Base-by-base conservation (phyloP, 495 filamentous ascomycete genomes). In the Podospora didyma region DNA sequence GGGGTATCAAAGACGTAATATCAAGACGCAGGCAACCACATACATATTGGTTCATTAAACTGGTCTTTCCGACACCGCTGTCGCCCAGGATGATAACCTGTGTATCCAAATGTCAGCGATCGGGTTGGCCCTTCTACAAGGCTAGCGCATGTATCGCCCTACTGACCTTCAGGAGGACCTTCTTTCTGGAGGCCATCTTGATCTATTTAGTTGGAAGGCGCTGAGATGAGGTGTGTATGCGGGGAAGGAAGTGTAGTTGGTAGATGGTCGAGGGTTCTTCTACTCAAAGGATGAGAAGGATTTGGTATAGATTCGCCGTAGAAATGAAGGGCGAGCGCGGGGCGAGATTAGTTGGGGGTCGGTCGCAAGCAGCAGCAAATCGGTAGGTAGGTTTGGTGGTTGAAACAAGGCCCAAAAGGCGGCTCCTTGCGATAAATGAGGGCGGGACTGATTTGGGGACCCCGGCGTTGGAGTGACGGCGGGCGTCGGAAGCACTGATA, bases 1-100 rank as follows among this genome's bases (percentile, higher is more conserved):
- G 26, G 26, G 9, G 26, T 31, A 31, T 31, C 26, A 31, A 3
- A 31, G 26, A 9, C 9, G 12, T 24, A 31, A 17, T 45, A 11
- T 16, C 14, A 34, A 17, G 3, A 23, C 12, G 21, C n/a, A 21
- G 31, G 39, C 41, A 41, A 23, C 42, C 57, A 79, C 89, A 67
- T 84, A 97, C 94, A 87, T 97, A 99, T 97, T 99, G 94, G 77
- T 97, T 99, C 94, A 99, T 97, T 82, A 99, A 85, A 74, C 90
- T 96, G 51, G 95, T 99, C 81, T 99, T 99, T 60, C 94, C 94
- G 46, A 99, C 94, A 69, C 94, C 94, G 73, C 92, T 96, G 70
- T 97, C 94, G 61, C 94, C 94, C 56, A 99, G 84, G 70, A 99
- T 97, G 63, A 98, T 97, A 60, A 98, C 92, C 93, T 97, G 54